Evolutionary conservation across 768 basidiomycete genomes (phyloP), one percentile per base, ranked within the genome.

Genomic region (Podaxis pistillaris): DNA sequence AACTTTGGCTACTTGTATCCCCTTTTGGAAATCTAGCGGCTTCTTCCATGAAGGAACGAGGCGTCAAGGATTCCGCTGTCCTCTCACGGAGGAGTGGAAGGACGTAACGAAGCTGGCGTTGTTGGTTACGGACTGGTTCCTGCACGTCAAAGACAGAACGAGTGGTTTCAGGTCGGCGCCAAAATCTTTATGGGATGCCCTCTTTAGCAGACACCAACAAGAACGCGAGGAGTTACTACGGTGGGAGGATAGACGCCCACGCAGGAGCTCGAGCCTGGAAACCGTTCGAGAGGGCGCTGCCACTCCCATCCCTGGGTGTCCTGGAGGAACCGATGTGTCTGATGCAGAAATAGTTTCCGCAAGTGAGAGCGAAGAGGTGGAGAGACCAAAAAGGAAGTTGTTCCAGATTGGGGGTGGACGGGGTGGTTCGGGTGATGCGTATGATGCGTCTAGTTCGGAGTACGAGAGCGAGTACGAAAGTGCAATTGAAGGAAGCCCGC

Each of bases 1-100:
- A 46, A 54, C 50, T 56, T 19, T 54, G 28, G 37, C 41, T 51
- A 24, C 24, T 17, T 60, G 30, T 40, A 44, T 54, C 64, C 53
- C 44, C 51, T 50, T 41, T 62, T 56, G 49, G 44, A 55, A n/a
- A 52, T 63, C 22, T 63, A 85, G 83, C 59, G 83, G 84, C 8
- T 89, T 91, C 68, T 71, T 71, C 6, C 82, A 86, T 63, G 89
- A 91, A 72, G 89, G 89, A 51, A 83, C 78, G 8, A 81, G 82
- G 47, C 82, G 88, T 36, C 79, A 83, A 49, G 78, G 83, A 0
- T 82, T 85, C 58, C 82, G 71, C 67, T 80, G 80, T 63, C 74
- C 78, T 4, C 64, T 80, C 60, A 76, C 75, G 1, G 58, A 68
- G 1, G 73, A 78, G 51, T 88, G 84, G 85, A 85, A 81, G 65